A percentile compares a stretch with the other conserved stretches of the same genome.
Evolutionary conservation across 495 filamentous ascomycete species (phyloP).

Genomic region (Neurospora cerealis): DNA sequence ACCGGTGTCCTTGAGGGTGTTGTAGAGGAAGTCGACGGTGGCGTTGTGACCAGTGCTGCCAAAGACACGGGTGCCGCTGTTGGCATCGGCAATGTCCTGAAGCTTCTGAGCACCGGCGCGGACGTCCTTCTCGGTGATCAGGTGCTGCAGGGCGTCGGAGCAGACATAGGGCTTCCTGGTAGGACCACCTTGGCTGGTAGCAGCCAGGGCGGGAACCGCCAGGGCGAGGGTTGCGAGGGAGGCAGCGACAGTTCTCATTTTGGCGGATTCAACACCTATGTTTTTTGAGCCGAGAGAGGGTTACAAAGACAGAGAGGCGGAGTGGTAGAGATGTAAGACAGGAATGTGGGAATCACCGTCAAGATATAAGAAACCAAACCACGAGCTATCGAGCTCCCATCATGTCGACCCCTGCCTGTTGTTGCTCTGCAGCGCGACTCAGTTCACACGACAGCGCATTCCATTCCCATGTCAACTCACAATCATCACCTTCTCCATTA

Average conservation of each 20-base stretch:
- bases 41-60: conserved; percentile 51
- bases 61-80: conserved; percentile 44
- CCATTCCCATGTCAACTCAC: neutral
- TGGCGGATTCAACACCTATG: neutral
- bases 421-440: neutral
- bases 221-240: neutral
- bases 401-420: neutral
- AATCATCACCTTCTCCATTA: neutral
- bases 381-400: neutral
- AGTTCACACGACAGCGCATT: neutral
- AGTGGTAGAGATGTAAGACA: neutral
- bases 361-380: neutral
- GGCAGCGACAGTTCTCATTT: neutral
- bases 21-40: conserved; percentile 53
- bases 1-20: conserved; percentile 31
- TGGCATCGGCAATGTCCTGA: conserved; percentile 29
- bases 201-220: neutral
- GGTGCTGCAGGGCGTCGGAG: conserved; percentile 15
- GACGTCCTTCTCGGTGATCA: conserved; percentile 33
- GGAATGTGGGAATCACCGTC: neutral
- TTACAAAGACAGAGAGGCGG: neutral
- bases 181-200: neutral
- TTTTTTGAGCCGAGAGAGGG: neutral
- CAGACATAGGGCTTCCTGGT: conserved; percentile 8
- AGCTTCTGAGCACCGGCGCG: conserved; percentile 34